Evolutionary conservation across 2,329 filamentous ascomycete species (phyloP).

Genomic region (Rosellinia necatrix): DNA sequence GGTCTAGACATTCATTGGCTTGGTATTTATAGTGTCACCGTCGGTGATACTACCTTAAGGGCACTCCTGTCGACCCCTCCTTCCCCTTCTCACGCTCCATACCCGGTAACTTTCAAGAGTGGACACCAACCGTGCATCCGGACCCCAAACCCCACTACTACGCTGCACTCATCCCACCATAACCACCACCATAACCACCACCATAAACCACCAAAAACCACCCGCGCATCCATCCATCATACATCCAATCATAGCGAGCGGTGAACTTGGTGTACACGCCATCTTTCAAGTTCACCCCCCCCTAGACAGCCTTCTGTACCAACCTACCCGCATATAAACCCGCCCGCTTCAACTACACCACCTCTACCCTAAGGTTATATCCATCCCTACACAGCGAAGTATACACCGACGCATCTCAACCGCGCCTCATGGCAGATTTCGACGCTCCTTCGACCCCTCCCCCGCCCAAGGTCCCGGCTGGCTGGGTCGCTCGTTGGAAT

Average conservation of each 20-base stretch:
- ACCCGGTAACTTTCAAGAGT: no score
- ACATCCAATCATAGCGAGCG: no score
- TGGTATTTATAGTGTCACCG: conserved; percentile 9
- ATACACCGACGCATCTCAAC: background rate
- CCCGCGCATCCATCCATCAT: no score
- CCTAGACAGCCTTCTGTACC: no score
- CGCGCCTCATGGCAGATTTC: conserved; percentile 57
- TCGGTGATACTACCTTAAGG: background rate
- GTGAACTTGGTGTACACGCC: no score
- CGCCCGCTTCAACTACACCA: background rate
- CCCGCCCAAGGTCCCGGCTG: conserved; percentile 69
- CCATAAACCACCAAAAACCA: no score
- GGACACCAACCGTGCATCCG: background rate
- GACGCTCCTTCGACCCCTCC: conserved; percentile 58
- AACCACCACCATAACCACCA: background rate
- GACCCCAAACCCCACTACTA: background rate
- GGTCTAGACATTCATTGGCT: conserved; percentile 1
- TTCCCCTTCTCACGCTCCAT: no score
- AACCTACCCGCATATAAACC: background rate
- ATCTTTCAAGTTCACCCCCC: no score
- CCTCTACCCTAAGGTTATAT: background rate
- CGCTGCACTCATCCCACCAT: background rate
- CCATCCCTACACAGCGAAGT: background rate
- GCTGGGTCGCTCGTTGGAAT: conserved; percentile 87
- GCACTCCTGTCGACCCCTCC: conserved; percentile 1